Percentiles rank a stretch among this genome's conserved stretches.
phyloP scores from a whole-genome alignment of 2,329 filamentous ascomycete genomes.

The Pseudogymnoascus pannorum region DNA sequence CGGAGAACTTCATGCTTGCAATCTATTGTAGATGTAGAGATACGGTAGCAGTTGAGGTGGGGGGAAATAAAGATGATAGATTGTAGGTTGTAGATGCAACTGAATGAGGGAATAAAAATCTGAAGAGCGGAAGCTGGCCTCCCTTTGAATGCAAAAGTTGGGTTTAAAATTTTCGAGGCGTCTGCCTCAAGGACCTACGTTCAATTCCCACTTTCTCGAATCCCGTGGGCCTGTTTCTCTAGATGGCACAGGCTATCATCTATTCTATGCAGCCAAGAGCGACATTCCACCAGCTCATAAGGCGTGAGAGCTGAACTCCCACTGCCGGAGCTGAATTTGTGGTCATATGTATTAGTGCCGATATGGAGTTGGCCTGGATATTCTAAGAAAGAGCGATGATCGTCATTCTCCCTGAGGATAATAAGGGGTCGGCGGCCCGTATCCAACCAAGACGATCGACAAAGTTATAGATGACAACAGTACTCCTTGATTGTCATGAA shows the following conservation, averaged over 20 bases:
- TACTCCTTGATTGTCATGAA: background rate
- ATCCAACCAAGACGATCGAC: background rate
- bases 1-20: conserved; percentile 3
- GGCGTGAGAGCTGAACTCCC: background rate
- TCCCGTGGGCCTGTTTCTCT: background rate
- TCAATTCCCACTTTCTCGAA: background rate
- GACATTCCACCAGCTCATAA: background rate
- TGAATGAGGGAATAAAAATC: background rate
- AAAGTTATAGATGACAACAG: background rate
- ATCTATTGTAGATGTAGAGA: background rate
- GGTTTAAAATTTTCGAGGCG: background rate
- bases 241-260: conserved; percentile 7
- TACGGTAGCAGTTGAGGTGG: background rate
- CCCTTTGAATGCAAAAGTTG: background rate
- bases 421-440: background rate
- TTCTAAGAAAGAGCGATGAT: background rate
- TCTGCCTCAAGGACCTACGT: background rate
- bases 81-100: background rate
- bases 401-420: background rate
- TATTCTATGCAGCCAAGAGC: conserved; percentile 8
- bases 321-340: background rate
- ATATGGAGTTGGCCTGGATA: background rate
- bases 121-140: background rate
- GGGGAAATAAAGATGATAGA: background rate
- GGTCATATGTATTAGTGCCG: background rate